These are phyloP conservation scores for Phytophthora aleatoria DNA, from an alignment of 352 stramenopile genomes.

Conservation along the genomic window DNA sequence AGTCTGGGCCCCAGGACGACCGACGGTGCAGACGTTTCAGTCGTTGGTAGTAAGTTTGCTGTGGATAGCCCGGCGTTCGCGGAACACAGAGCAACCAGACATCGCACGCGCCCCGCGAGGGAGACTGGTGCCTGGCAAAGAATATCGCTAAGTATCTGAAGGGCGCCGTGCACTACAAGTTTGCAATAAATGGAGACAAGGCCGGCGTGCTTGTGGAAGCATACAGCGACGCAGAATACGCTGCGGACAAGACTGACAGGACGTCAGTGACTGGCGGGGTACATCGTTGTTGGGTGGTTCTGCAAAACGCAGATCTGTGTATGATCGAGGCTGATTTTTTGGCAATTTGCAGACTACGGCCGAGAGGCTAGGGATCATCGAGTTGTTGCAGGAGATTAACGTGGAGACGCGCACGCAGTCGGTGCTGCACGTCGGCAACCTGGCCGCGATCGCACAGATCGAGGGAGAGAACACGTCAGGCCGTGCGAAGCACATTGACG, in stretches of 20 bases:
- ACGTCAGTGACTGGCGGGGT: neutral
- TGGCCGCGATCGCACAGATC: no score
- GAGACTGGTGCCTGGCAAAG: conserved; percentile 24
- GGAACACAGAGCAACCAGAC: conserved; percentile 24
- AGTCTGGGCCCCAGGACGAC: neutral
- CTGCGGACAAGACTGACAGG: neutral
- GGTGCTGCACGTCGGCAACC: no score
- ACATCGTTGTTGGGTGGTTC: no score
- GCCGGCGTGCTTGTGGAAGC: neutral
- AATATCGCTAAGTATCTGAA: conserved; percentile 31
- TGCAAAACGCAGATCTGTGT: no score
- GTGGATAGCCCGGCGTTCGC: conserved; percentile 35
- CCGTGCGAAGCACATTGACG: no score
- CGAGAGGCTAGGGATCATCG: no score
- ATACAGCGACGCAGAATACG: conserved; percentile 4
- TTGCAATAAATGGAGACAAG: neutral
- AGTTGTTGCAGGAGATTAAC: no score
- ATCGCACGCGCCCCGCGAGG: conserved; percentile 13
- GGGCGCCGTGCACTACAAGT: conserved; percentile 12
- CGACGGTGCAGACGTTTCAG: conserved; percentile 34
- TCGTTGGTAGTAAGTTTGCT: conserved; percentile 43
- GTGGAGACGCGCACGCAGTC: no score
- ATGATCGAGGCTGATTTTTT: no score
- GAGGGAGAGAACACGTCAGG: no score
- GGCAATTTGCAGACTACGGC: no score